These are phyloP conservation scores for Pseudogymnoascus sp. DNA, from an alignment of 2,329 filamentous ascomycete genomes.

Conservation along the genomic window DNA sequence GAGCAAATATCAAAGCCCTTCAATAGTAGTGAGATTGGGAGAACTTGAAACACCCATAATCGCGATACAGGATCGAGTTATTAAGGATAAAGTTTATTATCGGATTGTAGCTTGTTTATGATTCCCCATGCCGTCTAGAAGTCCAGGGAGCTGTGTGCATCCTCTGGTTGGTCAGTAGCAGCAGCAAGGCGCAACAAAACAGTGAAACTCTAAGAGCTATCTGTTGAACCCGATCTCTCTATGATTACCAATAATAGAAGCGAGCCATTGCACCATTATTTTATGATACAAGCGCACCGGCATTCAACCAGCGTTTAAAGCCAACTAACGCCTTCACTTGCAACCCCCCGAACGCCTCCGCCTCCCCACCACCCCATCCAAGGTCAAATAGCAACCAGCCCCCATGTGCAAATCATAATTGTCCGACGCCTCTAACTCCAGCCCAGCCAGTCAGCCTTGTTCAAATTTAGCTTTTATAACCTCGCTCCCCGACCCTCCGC, in stretches of 20 bases:
- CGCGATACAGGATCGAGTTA: background rate
- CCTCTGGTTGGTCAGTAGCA: background rate
- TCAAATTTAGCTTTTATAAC: constrained; percentile 28
- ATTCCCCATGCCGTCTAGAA: background rate
- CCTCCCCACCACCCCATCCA: background rate
- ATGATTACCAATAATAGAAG: background rate
- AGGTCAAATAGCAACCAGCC: background rate
- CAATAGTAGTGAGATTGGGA: background rate
- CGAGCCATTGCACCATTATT: background rate
- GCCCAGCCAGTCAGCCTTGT: constrained; percentile 16
- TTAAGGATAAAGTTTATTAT: background rate
- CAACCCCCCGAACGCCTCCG: background rate
- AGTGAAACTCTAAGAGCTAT: background rate
- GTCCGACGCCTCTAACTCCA: background rate
- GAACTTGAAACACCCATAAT: background rate
- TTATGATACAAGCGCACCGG: background rate
- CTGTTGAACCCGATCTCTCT: background rate
- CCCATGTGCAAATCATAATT: background rate
- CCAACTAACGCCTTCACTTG: background rate
- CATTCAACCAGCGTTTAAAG: background rate
- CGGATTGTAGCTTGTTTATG: background rate
- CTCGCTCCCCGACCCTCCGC: constrained; percentile 24
- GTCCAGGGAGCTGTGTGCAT: background rate
- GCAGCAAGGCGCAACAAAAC: background rate
- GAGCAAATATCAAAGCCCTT: background rate